Conservation (phyloP, 2,329 filamentous ascomycete genomes). For the Zymoseptoria ardabiliae region DNA sequence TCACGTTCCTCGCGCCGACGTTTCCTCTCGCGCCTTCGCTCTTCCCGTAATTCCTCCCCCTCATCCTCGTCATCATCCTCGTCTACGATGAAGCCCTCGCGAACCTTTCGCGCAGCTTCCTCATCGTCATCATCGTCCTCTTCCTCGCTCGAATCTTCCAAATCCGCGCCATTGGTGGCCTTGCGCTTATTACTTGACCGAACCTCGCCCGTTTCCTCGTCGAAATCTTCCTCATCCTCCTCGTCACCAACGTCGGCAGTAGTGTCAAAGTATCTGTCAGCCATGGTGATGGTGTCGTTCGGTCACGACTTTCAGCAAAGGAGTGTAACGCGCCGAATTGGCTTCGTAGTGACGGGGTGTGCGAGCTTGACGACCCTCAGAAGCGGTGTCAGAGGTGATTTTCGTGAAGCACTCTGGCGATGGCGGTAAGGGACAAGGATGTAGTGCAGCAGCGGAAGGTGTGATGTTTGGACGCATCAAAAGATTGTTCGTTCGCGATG, state of each 20-base stretch:
- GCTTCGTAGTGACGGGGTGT: not conserved
- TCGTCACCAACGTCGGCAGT: slow-evolving; percentile 85
- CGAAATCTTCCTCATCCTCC: slow-evolving; percentile 75
- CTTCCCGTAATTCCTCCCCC: slow-evolving; percentile 53
- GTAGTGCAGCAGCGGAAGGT: not conserved
- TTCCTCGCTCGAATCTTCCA: slow-evolving; percentile 85
- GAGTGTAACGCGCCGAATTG: not conserved
- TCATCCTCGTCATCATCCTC: slow-evolving; percentile 81
- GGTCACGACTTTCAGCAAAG: not conserved
- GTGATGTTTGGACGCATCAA: not conserved
- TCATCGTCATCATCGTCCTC: slow-evolving; percentile 83
- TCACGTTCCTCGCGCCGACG: slow-evolving; percentile 69
- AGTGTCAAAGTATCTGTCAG: slow-evolving; percentile 63
- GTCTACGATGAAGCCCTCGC: slow-evolving; percentile 90
- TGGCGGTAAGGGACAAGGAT: not conserved
- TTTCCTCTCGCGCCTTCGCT: slow-evolving; percentile 64
- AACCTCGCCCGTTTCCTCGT: slow-evolving; percentile 64
- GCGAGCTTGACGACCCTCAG: not conserved
- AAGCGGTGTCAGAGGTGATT: not conserved
- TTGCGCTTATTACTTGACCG: slow-evolving; percentile 26
- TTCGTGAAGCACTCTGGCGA: not conserved
- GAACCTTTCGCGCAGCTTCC: slow-evolving; percentile 69
- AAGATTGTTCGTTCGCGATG: not conserved
- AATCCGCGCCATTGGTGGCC: slow-evolving; percentile 31
- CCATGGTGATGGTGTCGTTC: slow-evolving; percentile 8